phyloP scores from a whole-genome alignment of 2,329 filamentous ascomycete genomes.

The Aspergillus pseudonomiae region DNA sequence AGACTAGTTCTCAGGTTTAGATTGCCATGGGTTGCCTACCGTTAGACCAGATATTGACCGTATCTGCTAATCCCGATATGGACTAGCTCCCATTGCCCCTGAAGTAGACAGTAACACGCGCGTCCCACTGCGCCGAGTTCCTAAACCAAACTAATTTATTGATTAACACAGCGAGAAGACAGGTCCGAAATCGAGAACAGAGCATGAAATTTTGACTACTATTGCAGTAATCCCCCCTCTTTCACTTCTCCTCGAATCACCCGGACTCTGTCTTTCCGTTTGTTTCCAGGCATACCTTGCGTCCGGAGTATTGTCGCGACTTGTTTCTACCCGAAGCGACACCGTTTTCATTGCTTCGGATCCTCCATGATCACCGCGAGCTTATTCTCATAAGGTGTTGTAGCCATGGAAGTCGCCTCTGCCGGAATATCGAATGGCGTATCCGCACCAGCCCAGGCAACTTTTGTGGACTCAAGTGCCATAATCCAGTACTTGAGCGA shows the following conservation, averaged over 20 bases:
- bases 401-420: conserved; percentile 43
- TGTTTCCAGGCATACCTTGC: background rate
- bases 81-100: conserved; percentile 8
- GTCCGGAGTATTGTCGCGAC: conserved; percentile 17
- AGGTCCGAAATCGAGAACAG: background rate
- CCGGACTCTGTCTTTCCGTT: background rate
- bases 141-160: conserved; percentile 5
- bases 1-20: no score
- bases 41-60: background rate
- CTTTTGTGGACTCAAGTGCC: conserved; percentile 64
- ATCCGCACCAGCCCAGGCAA: conserved; percentile 32
- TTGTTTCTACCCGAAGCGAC: conserved; percentile 14
- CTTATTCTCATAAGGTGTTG: conserved; percentile 27
- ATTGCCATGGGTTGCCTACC: no score
- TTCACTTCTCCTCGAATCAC: background rate
- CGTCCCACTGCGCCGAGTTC: conserved; percentile 10
- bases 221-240: background rate
- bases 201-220: conserved; percentile 5
- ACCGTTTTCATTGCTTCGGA: conserved; percentile 4
- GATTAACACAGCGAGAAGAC: conserved; percentile 4
- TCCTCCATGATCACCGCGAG: conserved; percentile 36
- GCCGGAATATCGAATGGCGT: conserved; percentile 40
- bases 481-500: conserved; percentile 73
- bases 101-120: conserved; percentile 13
- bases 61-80: background rate